Percentiles rank a stretch among this genome's conserved stretches.
phyloP scores from a whole-genome alignment of 2,329 filamentous ascomycete species.

The Aspergillus ruber region DNA sequence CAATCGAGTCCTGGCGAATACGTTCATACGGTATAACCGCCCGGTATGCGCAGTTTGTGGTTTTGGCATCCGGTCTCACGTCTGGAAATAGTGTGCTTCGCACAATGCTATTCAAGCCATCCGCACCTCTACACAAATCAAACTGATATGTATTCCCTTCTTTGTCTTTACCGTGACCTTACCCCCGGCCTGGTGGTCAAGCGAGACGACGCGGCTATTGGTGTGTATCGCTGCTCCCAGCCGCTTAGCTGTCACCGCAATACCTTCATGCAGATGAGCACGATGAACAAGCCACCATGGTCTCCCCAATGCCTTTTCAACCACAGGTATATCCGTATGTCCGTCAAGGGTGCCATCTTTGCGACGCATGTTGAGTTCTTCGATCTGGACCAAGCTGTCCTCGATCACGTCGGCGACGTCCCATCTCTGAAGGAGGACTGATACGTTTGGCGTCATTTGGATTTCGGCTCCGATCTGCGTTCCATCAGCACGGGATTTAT shows the following conservation, averaged over 20 bases:
- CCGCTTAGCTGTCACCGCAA: conserved; percentile 34
- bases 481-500: no score
- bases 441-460: conserved; percentile 39
- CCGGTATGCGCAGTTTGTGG: conserved; percentile 42
- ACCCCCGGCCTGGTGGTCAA: neutral
- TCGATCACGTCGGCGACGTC: conserved; percentile 33
- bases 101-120: conserved; percentile 37
- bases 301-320: neutral
- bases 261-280: conserved; percentile 41
- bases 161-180: neutral
- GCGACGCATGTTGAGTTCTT: conserved; percentile 28
- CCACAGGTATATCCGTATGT: conserved; percentile 17
- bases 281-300: conserved; percentile 46
- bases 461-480: conserved; percentile 32
- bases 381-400: neutral
- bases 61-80: conserved; percentile 34
- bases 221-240: conserved; percentile 24
- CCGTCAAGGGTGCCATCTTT: conserved; percentile 36
- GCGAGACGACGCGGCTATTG: neutral
- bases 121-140: conserved; percentile 37
- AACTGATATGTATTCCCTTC: conserved; percentile 15
- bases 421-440: conserved; percentile 35
- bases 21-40: conserved; percentile 41
- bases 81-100: conserved; percentile 36
- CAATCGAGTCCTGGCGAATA: conserved; percentile 37